A percentile compares a stretch with the other conserved stretches of the same genome.
These are phyloP conservation scores for Microsporum canis DNA, from an alignment of 2,329 filamentous ascomycete species.

Conservation along the genomic window DNA sequence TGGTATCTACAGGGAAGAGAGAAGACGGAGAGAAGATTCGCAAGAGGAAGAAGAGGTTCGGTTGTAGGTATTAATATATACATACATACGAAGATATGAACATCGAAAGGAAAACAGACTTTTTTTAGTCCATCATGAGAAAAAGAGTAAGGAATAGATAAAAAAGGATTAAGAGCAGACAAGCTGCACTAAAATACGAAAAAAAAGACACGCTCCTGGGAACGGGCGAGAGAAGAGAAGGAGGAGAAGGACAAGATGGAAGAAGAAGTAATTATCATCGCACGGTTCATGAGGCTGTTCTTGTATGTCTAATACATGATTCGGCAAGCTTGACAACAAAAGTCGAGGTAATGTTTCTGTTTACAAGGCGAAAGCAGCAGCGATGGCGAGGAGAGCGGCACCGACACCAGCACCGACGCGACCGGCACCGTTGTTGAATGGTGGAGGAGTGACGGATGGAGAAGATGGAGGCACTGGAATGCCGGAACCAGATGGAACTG, in stretches of 20 bases:
- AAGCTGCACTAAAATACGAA: background rate
- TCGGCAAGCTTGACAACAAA: background rate
- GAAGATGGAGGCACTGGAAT: constrained; percentile 11
- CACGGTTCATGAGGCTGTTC: constrained; percentile 6
- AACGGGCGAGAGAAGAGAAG: background rate
- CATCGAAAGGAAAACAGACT: background rate
- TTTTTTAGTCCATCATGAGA: background rate
- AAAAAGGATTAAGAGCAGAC: background rate
- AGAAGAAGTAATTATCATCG: background rate
- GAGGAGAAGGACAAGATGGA: background rate
- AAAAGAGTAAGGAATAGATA: background rate
- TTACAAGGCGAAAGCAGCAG: constrained; percentile 16
- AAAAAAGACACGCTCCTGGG: background rate
- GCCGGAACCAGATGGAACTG: constrained; percentile 12
- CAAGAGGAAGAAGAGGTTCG: background rate
- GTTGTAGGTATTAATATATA: background rate
- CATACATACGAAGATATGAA: background rate
- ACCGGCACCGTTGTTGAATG: constrained; percentile 11
- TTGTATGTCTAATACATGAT: constrained; percentile 1
- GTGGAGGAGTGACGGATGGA: constrained; percentile 4
- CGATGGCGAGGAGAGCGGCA: constrained; percentile 13
- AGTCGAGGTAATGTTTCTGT: background rate
- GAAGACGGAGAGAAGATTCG: background rate
- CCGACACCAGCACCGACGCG: constrained; percentile 12
- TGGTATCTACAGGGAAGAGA: background rate